Evolutionary conservation across 129 eudicot genomes (phyloP).

Genomic region (Sambucus nigra): DNA sequence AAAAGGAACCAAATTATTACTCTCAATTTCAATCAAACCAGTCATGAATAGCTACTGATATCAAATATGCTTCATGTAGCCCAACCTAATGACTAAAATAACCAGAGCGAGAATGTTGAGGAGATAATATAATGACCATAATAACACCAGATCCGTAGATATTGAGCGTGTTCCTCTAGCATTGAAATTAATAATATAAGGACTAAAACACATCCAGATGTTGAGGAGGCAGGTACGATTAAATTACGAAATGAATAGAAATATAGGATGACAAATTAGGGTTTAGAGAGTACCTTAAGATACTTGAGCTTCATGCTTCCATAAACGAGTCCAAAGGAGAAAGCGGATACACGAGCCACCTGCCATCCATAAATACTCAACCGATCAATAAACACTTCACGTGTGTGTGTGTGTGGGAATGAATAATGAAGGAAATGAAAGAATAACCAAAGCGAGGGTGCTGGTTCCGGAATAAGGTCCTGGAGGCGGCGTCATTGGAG

Average conservation of each 20-base stretch:
- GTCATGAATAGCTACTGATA: no score
- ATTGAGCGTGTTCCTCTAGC: neutral
- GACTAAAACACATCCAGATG: no score
- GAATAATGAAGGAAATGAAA: neutral
- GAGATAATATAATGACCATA: no score
- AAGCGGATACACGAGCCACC: constrained; percentile 31
- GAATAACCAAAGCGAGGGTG: constrained; percentile 21
- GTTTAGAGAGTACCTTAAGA: constrained; percentile 14
- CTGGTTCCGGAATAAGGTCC: constrained; percentile 28
- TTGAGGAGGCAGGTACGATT: no score
- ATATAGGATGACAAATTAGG: neutral
- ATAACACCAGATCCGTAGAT: neutral
- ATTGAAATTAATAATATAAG: neutral
- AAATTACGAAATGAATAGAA: no score
- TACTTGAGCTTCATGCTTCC: constrained; percentile 26
- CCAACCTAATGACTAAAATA: no score
- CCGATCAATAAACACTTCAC: neutral
- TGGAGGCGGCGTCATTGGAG: constrained; percentile 20
- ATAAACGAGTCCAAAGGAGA: constrained; percentile 17
- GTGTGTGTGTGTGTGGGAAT: neutral
- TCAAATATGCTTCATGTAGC: no score
- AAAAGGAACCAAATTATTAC: no score
- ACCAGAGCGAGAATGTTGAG: no score
- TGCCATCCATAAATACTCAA: constrained; percentile 10
- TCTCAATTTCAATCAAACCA: no score